phyloP scores from a whole-genome alignment of 2,329 filamentous ascomycete genomes.

The Fusarium hainanense region DNA sequence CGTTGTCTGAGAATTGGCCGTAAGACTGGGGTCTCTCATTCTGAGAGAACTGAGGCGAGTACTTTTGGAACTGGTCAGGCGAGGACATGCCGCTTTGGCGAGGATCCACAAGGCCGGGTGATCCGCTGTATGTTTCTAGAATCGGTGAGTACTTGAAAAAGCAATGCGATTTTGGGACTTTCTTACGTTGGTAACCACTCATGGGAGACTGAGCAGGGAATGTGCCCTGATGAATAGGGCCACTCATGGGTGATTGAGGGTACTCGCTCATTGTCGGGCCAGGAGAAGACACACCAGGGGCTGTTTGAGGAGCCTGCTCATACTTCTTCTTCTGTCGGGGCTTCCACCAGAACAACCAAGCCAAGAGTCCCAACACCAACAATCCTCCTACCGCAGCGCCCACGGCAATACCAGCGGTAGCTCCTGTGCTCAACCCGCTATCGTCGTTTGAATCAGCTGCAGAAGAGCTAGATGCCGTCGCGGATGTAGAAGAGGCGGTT shows the following conservation, averaged over 20 bases:
- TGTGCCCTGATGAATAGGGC: slow-evolving; percentile 2
- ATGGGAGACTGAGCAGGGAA: slow-evolving; percentile 33
- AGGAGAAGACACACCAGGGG: slow-evolving; percentile 8
- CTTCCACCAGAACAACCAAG: slow-evolving; percentile 42
- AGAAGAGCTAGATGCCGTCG: slow-evolving; percentile 18
- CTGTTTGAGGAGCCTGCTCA: background rate
- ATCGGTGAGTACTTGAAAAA: slow-evolving; percentile 11
- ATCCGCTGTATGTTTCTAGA: slow-evolving; percentile 29
- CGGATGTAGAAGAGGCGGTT: slow-evolving; percentile 6
- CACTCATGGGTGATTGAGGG: slow-evolving; percentile 18
- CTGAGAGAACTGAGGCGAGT: slow-evolving; percentile 31
- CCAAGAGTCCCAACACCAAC: slow-evolving; percentile 23
- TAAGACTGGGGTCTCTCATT: slow-evolving; percentile 32
- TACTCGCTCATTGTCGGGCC: slow-evolving; percentile 19
- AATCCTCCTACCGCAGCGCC: slow-evolving; percentile 30
- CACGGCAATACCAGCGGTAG: slow-evolving; percentile 39
- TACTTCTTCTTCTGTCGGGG: slow-evolving; percentile 36
- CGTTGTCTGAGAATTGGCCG: slow-evolving; percentile 34
- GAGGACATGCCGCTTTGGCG: slow-evolving; percentile 34
- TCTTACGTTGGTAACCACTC: slow-evolving; percentile 42
- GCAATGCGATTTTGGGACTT: background rate
- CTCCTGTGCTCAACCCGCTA: slow-evolving; percentile 34
- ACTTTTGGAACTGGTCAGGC: slow-evolving; percentile 34
- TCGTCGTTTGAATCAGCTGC: background rate
- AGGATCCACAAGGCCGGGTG: slow-evolving; percentile 22